phyloP scores from a whole-genome alignment of 176 grass and related monocot species.

The Carex kokanica region DNA sequence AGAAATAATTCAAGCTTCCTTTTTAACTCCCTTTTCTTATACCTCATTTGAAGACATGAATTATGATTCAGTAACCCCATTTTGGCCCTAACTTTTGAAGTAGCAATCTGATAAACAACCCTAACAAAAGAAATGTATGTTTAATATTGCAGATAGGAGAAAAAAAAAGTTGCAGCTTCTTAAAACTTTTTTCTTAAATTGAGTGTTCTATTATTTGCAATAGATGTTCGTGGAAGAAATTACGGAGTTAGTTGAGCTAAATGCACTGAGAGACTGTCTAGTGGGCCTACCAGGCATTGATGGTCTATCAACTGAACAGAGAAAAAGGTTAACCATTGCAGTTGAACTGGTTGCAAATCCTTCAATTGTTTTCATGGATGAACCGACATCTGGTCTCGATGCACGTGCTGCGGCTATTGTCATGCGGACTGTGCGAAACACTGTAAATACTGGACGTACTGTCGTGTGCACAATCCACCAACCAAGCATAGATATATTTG shows the following conservation, averaged over 20 bases:
- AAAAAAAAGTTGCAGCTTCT: neutral
- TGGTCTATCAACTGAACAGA: slow-evolving; percentile 86
- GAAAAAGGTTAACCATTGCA: slow-evolving; percentile 83
- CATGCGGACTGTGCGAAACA: slow-evolving; percentile 88
- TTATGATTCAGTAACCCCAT: neutral
- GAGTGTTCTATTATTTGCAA: neutral
- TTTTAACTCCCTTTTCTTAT: neutral
- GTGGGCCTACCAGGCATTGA: slow-evolving; percentile 75
- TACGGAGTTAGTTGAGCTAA: slow-evolving; percentile 84
- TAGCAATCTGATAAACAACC: neutral
- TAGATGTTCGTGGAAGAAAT: slow-evolving; percentile 96
- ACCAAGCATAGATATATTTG: slow-evolving; percentile 96
- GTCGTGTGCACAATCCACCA: slow-evolving; percentile 98
- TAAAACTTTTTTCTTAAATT: neutral
- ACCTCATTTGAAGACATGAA: neutral
- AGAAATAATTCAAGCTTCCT: neutral
- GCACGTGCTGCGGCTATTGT: slow-evolving; percentile 95
- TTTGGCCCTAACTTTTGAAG: neutral
- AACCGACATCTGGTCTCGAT: slow-evolving; percentile 93
- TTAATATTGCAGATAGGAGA: neutral
- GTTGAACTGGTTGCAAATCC: slow-evolving; percentile 89
- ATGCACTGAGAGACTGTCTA: slow-evolving; percentile 55
- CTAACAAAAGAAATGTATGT: neutral
- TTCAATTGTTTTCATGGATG: slow-evolving; percentile 96
- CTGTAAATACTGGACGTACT: slow-evolving; percentile 90